phyloP scores from a whole-genome alignment of 768 basidiomycete genomes.

The Tephrocybe rancida region DNA sequence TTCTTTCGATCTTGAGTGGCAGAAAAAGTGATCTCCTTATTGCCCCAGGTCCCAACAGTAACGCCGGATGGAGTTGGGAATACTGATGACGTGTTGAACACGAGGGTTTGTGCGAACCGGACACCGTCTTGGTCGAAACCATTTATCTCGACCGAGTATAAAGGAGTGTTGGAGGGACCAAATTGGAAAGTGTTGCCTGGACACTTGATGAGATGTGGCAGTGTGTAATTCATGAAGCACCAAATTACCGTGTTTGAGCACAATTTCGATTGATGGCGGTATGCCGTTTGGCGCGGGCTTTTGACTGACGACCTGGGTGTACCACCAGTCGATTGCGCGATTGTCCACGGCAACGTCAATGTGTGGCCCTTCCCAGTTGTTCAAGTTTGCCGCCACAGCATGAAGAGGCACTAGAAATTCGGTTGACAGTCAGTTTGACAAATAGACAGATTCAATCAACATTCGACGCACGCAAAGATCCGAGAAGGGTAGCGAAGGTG shows the following conservation, averaged over 20 bases:
- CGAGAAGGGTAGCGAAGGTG: background rate
- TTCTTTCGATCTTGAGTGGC: background rate
- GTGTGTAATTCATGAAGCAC: background rate
- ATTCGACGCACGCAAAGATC: conserved; percentile 9
- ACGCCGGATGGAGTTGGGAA: background rate
- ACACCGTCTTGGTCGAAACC: conserved; percentile 15
- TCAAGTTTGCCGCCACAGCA: conserved; percentile 6
- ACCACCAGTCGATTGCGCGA: conserved; percentile 19
- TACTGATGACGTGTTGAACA: conserved; percentile 14
- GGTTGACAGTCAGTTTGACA: background rate
- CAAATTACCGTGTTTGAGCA: conserved; percentile 16
- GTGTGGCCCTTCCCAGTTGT: conserved; percentile 16
- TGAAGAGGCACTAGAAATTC: conserved; percentile 21
- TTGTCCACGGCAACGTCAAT: conserved; percentile 14
- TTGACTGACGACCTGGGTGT: conserved; percentile 14
- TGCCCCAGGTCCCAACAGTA: conserved; percentile 13
- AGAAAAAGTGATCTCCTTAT: conserved; percentile 10
- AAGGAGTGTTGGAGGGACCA: conserved; percentile 10
- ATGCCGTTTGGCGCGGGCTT: conserved; percentile 14
- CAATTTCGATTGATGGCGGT: conserved; percentile 17
- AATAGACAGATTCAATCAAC: background rate
- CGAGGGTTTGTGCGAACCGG: conserved; percentile 10
- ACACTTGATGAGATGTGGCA: background rate
- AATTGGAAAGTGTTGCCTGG: conserved; percentile 18
- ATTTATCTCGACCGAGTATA: conserved; percentile 14